These are phyloP conservation scores for Kwoniella sp. DNA, from an alignment of 768 basidiomycete genomes.

Conservation along the genomic window DNA sequence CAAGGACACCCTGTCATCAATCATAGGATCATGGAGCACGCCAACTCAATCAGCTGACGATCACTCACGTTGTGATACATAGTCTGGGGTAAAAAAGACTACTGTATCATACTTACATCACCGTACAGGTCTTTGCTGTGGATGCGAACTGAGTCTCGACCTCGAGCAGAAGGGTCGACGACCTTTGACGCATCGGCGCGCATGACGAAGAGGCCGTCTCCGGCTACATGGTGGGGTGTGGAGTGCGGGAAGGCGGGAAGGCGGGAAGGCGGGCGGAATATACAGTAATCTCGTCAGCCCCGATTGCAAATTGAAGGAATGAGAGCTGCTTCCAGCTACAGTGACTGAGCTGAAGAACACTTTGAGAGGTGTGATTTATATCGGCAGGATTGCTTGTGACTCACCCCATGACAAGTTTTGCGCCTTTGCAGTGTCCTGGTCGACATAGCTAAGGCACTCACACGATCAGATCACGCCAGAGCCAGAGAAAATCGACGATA, in stretches of 20 bases:
- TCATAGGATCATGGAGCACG: background rate
- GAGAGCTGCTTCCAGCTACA: no score
- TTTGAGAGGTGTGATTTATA: no score
- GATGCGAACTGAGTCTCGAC: slow-evolving; percentile 26
- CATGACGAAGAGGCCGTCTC: slow-evolving; percentile 20
- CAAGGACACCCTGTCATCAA: slow-evolving; percentile 13
- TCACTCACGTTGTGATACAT: background rate
- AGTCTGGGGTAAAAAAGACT: no score
- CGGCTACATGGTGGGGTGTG: background rate
- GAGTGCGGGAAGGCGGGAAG: no score
- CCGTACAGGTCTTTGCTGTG: slow-evolving; percentile 20
- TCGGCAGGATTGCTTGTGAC: background rate
- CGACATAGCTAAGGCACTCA: slow-evolving; percentile 15
- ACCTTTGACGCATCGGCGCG: slow-evolving; percentile 15
- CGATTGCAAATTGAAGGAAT: no score
- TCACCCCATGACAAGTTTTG: slow-evolving; percentile 14
- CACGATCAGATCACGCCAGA: no score
- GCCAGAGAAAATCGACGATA: no score
- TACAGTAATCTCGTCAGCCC: no score
- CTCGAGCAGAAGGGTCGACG: slow-evolving; percentile 13
- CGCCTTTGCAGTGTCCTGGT: slow-evolving; percentile 10
- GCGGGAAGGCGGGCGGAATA: no score
- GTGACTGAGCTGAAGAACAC: background rate
- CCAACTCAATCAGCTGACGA: background rate
- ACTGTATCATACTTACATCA: slow-evolving; percentile 27